Conservation (phyloP, 345 rosid species). For the thale cress (Arabidopsis thaliana) region DNA sequence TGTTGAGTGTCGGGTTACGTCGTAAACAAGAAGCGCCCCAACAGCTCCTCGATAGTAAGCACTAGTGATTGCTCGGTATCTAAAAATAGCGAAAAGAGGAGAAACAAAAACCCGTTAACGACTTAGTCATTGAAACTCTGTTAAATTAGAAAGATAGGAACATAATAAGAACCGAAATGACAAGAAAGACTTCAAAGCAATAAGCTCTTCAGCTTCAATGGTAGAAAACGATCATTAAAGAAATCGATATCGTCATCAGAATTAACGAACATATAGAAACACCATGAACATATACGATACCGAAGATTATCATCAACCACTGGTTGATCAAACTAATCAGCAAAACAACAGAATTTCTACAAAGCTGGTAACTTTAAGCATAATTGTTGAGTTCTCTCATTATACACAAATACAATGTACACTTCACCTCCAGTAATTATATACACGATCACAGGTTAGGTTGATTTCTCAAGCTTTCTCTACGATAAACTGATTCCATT, state of each 20-base stretch:
- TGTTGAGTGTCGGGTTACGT: conserved; percentile 87
- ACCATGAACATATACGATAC: neutral
- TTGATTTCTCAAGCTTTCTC: conserved; percentile 6
- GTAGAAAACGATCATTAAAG: neutral
- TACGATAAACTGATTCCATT: neutral
- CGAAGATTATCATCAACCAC: neutral
- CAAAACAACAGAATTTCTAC: neutral
- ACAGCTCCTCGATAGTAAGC: conserved; percentile 96
- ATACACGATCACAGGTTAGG: neutral
- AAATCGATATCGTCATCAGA: neutral
- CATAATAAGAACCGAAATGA: neutral
- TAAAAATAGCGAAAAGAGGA: conserved; percentile 8
- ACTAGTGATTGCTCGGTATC: conserved; percentile 97
- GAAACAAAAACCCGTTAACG: neutral
- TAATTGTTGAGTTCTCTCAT: neutral
- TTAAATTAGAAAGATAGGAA: neutral
- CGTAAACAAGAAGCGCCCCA: conserved; percentile 88
- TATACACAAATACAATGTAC: neutral
- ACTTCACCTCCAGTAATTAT: neutral
- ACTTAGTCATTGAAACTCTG: neutral
- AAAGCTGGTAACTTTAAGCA: neutral
- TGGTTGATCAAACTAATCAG: neutral
- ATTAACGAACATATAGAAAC: neutral
- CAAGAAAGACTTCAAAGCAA: conserved; percentile 2
- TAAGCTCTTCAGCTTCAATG: neutral